Evolutionary conservation across 2,329 filamentous ascomycete genomes (phyloP).

Genomic region (Trichophyton equinum): DNA sequence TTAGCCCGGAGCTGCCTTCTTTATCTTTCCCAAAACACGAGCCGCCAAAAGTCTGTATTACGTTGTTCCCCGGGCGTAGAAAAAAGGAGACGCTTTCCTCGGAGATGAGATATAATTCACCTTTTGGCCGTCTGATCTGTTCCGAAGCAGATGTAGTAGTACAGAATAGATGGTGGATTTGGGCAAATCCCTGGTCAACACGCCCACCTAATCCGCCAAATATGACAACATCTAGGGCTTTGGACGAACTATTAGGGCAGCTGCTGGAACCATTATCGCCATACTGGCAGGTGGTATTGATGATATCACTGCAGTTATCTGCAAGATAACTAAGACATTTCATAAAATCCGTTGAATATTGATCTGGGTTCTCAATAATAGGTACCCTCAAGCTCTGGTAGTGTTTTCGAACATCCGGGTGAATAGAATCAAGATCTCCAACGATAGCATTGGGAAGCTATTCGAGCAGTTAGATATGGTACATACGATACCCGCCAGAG

Average conservation of each 20-base stretch:
- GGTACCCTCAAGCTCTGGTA: constrained; percentile 50
- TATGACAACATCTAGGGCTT: constrained; percentile 54
- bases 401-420: constrained; percentile 48
- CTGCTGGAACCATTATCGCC: neutral
- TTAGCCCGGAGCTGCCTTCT: neutral
- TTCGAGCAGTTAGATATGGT: neutral
- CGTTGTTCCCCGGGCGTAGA: constrained; percentile 55
- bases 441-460: constrained; percentile 59
- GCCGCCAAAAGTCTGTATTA: constrained; percentile 49
- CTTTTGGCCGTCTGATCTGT: constrained; percentile 18
- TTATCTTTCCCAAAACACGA: constrained; percentile 6
- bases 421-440: constrained; percentile 82
- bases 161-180: constrained; percentile 69
- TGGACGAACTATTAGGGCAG: constrained; percentile 6
- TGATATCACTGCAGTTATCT: constrained; percentile 16
- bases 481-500: neutral
- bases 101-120: constrained; percentile 65
- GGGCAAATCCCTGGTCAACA: constrained; percentile 81
- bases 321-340: constrained; percentile 60
- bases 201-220: constrained; percentile 78
- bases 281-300: constrained; percentile 5
- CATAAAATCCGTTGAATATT: constrained; percentile 81
- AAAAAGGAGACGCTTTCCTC: constrained; percentile 72
- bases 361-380: constrained; percentile 61
- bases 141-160: constrained; percentile 8